Percentiles rank a stretch among this genome's conserved stretches.
Conservation (phyloP, 2,329 filamentous ascomycete genomes). For the Phoma herbarum region DNA sequence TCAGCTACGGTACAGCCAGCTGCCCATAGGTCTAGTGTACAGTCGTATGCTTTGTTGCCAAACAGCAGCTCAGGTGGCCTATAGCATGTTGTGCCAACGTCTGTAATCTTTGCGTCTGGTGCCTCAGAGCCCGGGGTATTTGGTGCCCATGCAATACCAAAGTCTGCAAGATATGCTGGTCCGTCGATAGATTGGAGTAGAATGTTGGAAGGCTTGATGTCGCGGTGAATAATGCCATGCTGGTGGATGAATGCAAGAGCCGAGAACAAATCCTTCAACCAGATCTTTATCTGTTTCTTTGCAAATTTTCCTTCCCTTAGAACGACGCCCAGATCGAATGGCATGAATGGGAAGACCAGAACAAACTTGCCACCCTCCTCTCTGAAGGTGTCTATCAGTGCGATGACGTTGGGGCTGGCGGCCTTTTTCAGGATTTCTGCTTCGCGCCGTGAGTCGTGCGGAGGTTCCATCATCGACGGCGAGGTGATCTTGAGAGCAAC, state of each 20-base stretch:
- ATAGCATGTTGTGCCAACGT: slow-evolving; percentile 93
- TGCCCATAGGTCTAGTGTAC: slow-evolving; percentile 87
- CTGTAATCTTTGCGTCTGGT: slow-evolving; percentile 76
- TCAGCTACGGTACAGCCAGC: slow-evolving; percentile 86
- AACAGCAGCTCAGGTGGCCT: slow-evolving; percentile 91
- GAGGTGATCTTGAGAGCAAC: slow-evolving; percentile 88
- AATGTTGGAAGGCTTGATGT: slow-evolving; percentile 92
- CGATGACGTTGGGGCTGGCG: slow-evolving; percentile 67
- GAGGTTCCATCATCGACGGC: slow-evolving; percentile 74
- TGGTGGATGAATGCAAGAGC: slow-evolving; percentile 77
- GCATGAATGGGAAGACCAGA: slow-evolving; percentile 85
- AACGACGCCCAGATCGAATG: slow-evolving; percentile 74
- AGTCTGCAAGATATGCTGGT: slow-evolving; percentile 84
- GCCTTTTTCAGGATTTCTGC: slow-evolving; percentile 73
- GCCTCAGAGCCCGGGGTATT: slow-evolving; percentile 67
- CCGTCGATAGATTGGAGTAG: slow-evolving; percentile 73
- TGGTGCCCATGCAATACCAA: slow-evolving; percentile 88
- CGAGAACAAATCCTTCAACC: slow-evolving; percentile 73
- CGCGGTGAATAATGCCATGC: slow-evolving; percentile 85
- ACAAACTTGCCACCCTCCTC: slow-evolving; percentile 76
- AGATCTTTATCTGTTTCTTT: slow-evolving; percentile 52
- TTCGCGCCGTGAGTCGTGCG: slow-evolving; percentile 85
- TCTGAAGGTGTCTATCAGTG: slow-evolving; percentile 75
- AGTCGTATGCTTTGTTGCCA: slow-evolving; percentile 76
- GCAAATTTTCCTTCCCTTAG: slow-evolving; percentile 60